Evolutionary conservation across 140 eudicot genomes (phyloP).

Genomic region (Ambrosia hybrid): DNA sequence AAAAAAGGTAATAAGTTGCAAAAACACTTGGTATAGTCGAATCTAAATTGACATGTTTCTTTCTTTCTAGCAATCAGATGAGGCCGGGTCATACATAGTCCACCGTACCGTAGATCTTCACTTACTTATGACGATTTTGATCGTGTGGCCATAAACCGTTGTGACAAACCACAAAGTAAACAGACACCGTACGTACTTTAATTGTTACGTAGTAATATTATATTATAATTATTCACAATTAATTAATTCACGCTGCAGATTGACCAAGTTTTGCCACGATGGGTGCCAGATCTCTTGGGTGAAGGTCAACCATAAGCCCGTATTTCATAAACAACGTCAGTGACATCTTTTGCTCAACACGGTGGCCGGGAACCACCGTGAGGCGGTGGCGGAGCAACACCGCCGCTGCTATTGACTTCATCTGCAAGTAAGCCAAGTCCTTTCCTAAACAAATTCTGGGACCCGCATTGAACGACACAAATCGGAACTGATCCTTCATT

Average conservation of each 20-base stretch:
- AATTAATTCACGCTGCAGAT: conserved; percentile 1
- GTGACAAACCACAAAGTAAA: conserved; percentile 23
- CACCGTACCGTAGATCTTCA: conserved; percentile 8
- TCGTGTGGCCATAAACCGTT: conserved; percentile 28
- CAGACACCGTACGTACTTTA: conserved; percentile 8
- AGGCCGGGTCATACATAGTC: conserved; percentile 15
- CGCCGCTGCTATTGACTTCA: conserved; percentile 69
- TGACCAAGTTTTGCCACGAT: conserved; percentile 40
- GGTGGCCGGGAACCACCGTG: conserved; percentile 51
- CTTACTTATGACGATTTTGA: background rate
- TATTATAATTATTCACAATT: conserved; percentile 2
- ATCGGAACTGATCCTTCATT: conserved; percentile 44
- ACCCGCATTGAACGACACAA: conserved; percentile 58
- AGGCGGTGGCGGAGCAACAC: conserved; percentile 58
- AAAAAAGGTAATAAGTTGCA: conserved; percentile 18
- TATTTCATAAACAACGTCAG: conserved; percentile 54
- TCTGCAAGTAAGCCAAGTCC: conserved; percentile 56
- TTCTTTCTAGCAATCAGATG: conserved; percentile 28
- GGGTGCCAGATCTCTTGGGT: conserved; percentile 54
- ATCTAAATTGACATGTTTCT: conserved; percentile 26
- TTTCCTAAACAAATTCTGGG: conserved; percentile 58
- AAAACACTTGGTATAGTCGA: conserved; percentile 30
- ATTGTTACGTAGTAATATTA: background rate
- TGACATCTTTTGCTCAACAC: conserved; percentile 61
- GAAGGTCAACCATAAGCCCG: conserved; percentile 53